These are phyloP conservation scores for Luvunga scandens DNA, from an alignment of 345 rosid genomes.

Conservation along the genomic window DNA sequence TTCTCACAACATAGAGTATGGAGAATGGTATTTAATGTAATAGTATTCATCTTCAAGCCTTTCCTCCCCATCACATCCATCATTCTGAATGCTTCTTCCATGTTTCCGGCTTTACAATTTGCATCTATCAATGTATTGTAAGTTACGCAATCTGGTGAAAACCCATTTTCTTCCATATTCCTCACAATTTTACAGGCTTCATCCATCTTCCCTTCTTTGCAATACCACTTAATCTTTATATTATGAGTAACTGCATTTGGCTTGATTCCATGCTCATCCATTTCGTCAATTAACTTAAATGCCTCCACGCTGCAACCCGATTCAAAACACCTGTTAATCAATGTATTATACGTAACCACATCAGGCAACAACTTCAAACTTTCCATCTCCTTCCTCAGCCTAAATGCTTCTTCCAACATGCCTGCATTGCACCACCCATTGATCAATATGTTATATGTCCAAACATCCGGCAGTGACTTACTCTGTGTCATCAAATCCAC, in stretches of 20 bases:
- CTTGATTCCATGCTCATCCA: slow-evolving; percentile 58
- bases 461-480: slow-evolving; percentile 53
- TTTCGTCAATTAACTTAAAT: slow-evolving; percentile 54
- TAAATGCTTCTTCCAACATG: slow-evolving; percentile 54
- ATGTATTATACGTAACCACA: slow-evolving; percentile 75
- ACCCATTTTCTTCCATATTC: slow-evolving; percentile 59
- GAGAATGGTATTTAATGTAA: slow-evolving; percentile 72
- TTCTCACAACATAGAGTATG: slow-evolving; percentile 55
- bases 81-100: slow-evolving; percentile 60
- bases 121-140: slow-evolving; percentile 68
- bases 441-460: slow-evolving; percentile 70
- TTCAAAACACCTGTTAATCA: slow-evolving; percentile 75
- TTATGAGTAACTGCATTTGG: slow-evolving; percentile 61
- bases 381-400: slow-evolving; percentile 68
- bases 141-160: slow-evolving; percentile 59
- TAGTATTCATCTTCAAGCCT: slow-evolving; percentile 65
- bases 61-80: slow-evolving; percentile 73
- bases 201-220: slow-evolving; percentile 69
- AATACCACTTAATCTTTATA: slow-evolving; percentile 64
- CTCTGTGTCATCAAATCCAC: slow-evolving; percentile 67
- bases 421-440: slow-evolving; percentile 58
- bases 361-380: slow-evolving; percentile 57
- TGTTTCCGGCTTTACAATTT: slow-evolving; percentile 56
- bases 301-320: slow-evolving; percentile 43
- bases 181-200: slow-evolving; percentile 42